Conservation (phyloP, 2,329 filamentous ascomycete species). For the Talaromyces sp. region DNA sequence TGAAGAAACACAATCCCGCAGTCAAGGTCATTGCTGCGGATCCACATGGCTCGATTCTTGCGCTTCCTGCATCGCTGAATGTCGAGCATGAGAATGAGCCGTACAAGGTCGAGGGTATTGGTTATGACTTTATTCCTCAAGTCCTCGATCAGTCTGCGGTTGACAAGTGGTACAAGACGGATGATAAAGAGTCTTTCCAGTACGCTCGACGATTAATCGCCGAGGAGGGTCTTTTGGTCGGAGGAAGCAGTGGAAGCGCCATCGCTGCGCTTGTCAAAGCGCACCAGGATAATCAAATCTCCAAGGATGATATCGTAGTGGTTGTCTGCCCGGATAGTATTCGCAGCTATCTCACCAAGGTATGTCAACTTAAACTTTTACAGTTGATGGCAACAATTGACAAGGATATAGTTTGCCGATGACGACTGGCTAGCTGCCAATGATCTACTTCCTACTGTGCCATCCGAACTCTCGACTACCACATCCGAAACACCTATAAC, state of each 20-base stretch:
- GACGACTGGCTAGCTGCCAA: slow-evolving; percentile 99
- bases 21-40: slow-evolving; percentile 91
- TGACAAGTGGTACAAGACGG: slow-evolving; percentile 98
- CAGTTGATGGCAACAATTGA: neutral
- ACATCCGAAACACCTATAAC: slow-evolving; percentile 30
- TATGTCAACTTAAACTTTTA: slow-evolving; percentile 26
- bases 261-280: slow-evolving; percentile 78
- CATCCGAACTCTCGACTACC: slow-evolving; percentile 39
- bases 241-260: slow-evolving; percentile 89
- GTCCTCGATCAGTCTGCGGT: slow-evolving; percentile 77
- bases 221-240: slow-evolving; percentile 90
- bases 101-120: slow-evolving; percentile 98
- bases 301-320: slow-evolving; percentile 81
- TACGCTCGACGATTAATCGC: slow-evolving; percentile 86
- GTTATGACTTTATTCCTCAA: slow-evolving; percentile 96
- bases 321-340: slow-evolving; percentile 94
- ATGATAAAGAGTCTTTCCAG: slow-evolving; percentile 84
- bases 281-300: slow-evolving; percentile 70
- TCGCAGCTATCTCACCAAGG: slow-evolving; percentile 91
- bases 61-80: slow-evolving; percentile 75
- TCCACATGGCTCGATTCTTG: slow-evolving; percentile 86
- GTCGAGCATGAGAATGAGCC: slow-evolving; percentile 72
- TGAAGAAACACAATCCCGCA: slow-evolving; percentile 80
- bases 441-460: slow-evolving; percentile 69
- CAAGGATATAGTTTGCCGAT: slow-evolving; percentile 68